Base-by-base conservation (phyloP, 768 basidiomycete species). In the Lactarius deliciosus region DNA sequence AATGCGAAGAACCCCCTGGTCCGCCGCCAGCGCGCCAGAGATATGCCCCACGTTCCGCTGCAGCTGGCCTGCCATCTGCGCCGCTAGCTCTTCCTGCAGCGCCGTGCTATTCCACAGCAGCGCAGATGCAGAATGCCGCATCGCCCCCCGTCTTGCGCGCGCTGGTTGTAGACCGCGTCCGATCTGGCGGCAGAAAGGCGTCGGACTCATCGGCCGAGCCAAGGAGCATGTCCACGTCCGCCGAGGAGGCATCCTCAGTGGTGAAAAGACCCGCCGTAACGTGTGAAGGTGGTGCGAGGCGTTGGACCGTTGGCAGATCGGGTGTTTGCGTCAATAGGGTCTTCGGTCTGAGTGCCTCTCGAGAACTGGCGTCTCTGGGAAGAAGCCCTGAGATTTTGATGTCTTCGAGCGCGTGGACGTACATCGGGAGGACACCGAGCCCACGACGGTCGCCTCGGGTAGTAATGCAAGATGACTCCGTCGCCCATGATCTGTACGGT, bases 51-150 rank as follows among this genome's bases (percentile, higher is more conserved):
- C 88, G 71, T 96, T 96, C 30, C 85, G 81, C 72, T 90, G 92
- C 58, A 98, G 85, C 73, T 94, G 92, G 18, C 86, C 80, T 1
- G 94, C 92, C 95, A 98, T 97, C 64, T 85, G 75, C 0, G 86
- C 32, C 32, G 32, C 32, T 7, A 32, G 6, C 6, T 32, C 32
- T 32, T 32, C 8, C 32, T 32, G 32, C 32, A 32, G 11, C 36
- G 3, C 36, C 7, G 45, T 57, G 20, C 88, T 83, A 66, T 85
- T 83, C 71, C 85, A 81, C 28, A 84, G 76, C 71, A 81, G 78
- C 3, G 79, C 77, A 4, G 80, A 79, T 22, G 72, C 71, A 20
- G 75, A 70, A 70, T 7, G 72, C 74, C 3, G 72, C 69, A 1
- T 75, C 64, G 10, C 76, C 68, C 69, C 28, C 67, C 60, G 43